Base-by-base conservation (phyloP, 257 asterid species). In the Nicotiana attenuata region DNA sequence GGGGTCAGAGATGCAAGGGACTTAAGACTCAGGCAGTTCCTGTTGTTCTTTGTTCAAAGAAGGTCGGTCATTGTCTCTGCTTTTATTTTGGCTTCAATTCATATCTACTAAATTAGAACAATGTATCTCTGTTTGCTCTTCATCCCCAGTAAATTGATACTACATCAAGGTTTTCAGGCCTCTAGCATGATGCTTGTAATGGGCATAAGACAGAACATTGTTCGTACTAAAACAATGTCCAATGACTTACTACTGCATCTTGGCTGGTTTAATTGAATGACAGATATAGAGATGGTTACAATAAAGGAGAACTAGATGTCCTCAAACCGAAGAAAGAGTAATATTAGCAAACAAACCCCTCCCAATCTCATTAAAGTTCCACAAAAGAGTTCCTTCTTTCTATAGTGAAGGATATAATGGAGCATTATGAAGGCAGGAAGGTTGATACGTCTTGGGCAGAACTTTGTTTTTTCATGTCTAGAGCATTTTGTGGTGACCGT, bases 1-100 rank as follows among this genome's bases (percentile, higher is more conserved):
- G 87, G 85, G 88, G 87, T 89, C 92, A 88, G 87, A 88, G 88
- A 84, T 84, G 86, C 66, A 86, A 86, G 82, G 82, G 83, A 85
- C 41, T 84, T 73, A 83, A 84, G 82, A 29, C 88, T 75, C 89
- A 85, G 84, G 84, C 77, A 68, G 91, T 90, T 84, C 97, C 97
- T 22, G 57, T 93, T 53, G 86, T 93, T 87, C 77, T 92, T 80
- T 89, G 96, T 81, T 82, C 89, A 87, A 92, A 91, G 90, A 93
- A 91, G 96, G 96, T 92, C 55, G 38, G 92, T 85, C 53, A 73
- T 84, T 38, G 14, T 59, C 81, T 38, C 29, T 69, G 78, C 78
- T 41, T 69, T 41, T 69, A 20, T 63, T 80, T 82, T 80, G 65
- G 17, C 50, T 81, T 67, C 66, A 69, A 67, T 81, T 76, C 56